Evolutionary conservation across 768 basidiomycete genomes (phyloP).

Genomic region (Lentinula boryana): DNA sequence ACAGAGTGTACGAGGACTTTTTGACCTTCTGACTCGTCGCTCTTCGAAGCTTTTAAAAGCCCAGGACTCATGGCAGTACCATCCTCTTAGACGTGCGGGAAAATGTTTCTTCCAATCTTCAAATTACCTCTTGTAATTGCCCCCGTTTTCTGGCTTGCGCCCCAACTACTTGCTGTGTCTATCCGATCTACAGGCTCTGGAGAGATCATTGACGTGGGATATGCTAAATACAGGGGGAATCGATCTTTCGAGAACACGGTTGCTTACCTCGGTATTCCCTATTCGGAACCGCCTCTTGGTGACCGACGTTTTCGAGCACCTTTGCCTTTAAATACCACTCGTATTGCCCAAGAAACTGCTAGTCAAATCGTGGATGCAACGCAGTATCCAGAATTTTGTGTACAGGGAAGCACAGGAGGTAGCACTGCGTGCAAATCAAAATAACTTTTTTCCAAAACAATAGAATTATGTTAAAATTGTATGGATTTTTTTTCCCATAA

Average conservation of each 20-base stretch:
- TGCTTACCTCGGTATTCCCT: conserved; percentile 54
- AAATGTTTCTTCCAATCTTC: background rate
- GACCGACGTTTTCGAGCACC: conserved; percentile 48
- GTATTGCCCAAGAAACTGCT: conserved; percentile 27
- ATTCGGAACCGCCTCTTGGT: conserved; percentile 52
- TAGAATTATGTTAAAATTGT: too few species aligned
- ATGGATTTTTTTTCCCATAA: too few species aligned
- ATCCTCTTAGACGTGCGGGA: background rate
- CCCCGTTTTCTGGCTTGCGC: background rate
- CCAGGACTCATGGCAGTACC: background rate
- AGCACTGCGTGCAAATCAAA: too few species aligned
- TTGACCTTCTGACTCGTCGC: background rate
- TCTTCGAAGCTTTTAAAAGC: background rate
- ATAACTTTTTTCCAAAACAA: too few species aligned
- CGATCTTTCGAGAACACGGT: conserved; percentile 44
- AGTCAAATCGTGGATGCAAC: conserved; percentile 45
- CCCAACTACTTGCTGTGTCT: background rate
- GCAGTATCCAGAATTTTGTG: conserved; percentile 49
- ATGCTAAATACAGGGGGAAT: conserved; percentile 54
- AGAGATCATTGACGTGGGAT: conserved; percentile 47
- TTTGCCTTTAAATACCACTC: conserved; percentile 42
- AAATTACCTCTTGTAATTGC: background rate
- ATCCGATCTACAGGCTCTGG: background rate
- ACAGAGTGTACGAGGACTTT: background rate
- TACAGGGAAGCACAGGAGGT: conserved; percentile 53